Percentiles rank a stretch among this genome's conserved stretches.
These are phyloP conservation scores for Irpex lacteus DNA, from an alignment of 1,284 basidiomycete species.

Conservation along the genomic window DNA sequence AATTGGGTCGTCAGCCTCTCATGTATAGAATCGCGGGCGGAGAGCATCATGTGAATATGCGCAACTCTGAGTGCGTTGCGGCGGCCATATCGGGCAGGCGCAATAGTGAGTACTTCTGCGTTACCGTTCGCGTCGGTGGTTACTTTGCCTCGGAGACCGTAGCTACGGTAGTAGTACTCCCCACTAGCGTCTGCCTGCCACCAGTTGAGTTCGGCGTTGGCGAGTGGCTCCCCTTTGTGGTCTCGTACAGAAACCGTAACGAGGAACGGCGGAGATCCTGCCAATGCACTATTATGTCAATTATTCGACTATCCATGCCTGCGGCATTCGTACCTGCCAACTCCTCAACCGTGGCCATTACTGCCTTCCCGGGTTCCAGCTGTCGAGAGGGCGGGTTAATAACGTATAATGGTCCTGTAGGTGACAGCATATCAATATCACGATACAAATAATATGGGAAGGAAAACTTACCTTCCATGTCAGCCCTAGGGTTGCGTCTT, in stretches of 20 bases:
- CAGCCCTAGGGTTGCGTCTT: constrained; percentile 10
- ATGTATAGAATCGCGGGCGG: constrained; percentile 11
- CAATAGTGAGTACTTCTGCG: constrained; percentile 25
- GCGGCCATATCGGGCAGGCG: constrained; percentile 23
- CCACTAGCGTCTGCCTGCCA: constrained; percentile 28
- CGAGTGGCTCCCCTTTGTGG: constrained; percentile 24
- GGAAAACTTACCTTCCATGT: constrained; percentile 13
- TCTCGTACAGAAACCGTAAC: constrained; percentile 21
- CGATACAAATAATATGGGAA: no score
- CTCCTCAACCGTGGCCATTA: constrained; percentile 21
- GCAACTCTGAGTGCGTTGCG: constrained; percentile 15
- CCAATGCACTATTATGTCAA: no score
- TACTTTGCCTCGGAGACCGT: constrained; percentile 25
- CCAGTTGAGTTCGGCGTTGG: constrained; percentile 23
- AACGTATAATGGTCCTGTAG: constrained; percentile 27
- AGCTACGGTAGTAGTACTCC: constrained; percentile 22
- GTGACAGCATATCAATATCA: neutral
- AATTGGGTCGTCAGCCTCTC: constrained; percentile 26
- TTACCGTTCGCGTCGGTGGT: constrained; percentile 24
- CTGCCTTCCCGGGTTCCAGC: constrained; percentile 25
- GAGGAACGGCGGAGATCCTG: constrained; percentile 24
- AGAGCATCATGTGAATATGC: constrained; percentile 24
- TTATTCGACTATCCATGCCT: no score
- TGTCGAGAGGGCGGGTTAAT: constrained; percentile 21
- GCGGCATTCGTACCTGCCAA: constrained; percentile 22